phyloP scores from a whole-genome alignment of 2,329 filamentous ascomycete genomes.

The Pyricularia grisea region DNA sequence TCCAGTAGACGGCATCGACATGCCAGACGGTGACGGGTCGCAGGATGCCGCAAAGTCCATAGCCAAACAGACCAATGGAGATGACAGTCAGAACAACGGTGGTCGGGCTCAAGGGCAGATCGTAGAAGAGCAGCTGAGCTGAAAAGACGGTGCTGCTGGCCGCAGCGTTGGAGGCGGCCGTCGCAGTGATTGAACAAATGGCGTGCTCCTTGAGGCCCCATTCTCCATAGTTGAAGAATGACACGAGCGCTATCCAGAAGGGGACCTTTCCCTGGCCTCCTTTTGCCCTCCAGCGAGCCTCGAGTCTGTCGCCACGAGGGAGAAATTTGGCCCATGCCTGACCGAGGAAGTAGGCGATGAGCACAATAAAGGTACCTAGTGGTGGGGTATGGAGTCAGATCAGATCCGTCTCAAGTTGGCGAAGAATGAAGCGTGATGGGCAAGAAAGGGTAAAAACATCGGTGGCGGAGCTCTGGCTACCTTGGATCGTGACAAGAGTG shows the following conservation, averaged over 20 bases:
- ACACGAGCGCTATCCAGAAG: background rate
- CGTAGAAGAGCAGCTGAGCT: background rate
- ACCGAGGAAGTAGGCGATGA: background rate
- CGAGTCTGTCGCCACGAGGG: background rate
- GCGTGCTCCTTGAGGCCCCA: background rate
- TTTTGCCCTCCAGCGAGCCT: background rate
- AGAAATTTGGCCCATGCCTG: background rate
- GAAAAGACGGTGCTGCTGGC: background rate
- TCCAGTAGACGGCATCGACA: slow-evolving; percentile 47
- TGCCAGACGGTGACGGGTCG: slow-evolving; percentile 46
- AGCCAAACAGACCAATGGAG: background rate
- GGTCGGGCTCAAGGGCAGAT: background rate
- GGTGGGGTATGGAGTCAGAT: no score
- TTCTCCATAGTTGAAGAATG: background rate
- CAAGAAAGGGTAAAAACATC: no score
- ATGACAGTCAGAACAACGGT: background rate
- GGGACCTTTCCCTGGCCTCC: background rate
- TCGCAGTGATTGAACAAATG: background rate
- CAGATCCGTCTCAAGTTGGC: no score
- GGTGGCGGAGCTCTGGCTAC: no score
- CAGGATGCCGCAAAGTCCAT: slow-evolving; percentile 29
- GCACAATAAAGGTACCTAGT: background rate
- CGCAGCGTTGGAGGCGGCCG: background rate
- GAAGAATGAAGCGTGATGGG: no score
- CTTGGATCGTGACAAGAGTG: background rate